Conservation (phyloP, 192 early-diverging fungal genomes). For the Phlyctochytrium planicorne region DNA sequence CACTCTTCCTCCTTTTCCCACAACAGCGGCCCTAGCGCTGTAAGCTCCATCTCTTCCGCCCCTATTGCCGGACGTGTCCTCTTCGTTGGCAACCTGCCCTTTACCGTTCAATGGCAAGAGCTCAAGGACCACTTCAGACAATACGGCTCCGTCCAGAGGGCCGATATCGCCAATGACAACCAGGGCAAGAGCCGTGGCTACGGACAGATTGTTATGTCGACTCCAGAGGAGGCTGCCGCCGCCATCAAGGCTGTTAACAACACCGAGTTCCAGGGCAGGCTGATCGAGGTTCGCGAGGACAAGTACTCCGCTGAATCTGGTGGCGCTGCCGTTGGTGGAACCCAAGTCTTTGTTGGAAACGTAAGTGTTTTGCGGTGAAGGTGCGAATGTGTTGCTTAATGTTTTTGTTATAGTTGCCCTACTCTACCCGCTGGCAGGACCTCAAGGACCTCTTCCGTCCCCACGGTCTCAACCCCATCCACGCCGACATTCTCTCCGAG, state of each 20-base stretch:
- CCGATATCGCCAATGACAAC: conserved; percentile 62
- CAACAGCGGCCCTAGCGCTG: background rate
- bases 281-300: conserved; percentile 50
- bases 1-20: too few relatives aligned
- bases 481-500: conserved; percentile 49
- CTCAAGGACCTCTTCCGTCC: conserved; percentile 54
- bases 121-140: conserved; percentile 77
- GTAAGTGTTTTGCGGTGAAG: conserved; percentile 51
- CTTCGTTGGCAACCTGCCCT: conserved; percentile 80
- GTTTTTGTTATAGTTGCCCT: conserved; percentile 40
- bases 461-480: conserved; percentile 44
- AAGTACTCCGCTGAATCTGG: conserved; percentile 34
- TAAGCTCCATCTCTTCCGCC: background rate
- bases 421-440: conserved; percentile 52
- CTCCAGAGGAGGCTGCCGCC: conserved; percentile 44
- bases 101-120: conserved; percentile 77
- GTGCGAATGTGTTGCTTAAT: conserved; percentile 5
- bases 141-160: conserved; percentile 64
- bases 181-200: conserved; percentile 73
- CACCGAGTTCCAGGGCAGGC: conserved; percentile 38
- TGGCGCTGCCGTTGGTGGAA: conserved; percentile 24
- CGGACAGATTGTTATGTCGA: conserved; percentile 65
- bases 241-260: conserved; percentile 44
- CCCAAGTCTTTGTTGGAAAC: conserved; percentile 77
- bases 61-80: conserved; percentile 42